Conservation (phyloP, 352 stramenopile genomes). For the Proteromonas lacertae region DNA sequence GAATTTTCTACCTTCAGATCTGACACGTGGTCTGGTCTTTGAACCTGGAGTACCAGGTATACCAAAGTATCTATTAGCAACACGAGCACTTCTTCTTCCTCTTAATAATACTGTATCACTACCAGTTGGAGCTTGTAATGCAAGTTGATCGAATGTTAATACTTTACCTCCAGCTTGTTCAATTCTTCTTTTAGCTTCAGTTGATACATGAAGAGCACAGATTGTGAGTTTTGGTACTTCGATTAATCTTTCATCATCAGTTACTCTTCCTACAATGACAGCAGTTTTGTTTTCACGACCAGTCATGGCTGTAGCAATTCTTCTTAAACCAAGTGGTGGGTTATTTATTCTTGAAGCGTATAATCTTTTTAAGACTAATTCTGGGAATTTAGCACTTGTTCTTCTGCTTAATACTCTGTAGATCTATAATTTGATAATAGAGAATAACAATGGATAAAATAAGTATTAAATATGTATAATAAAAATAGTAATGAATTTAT, state of each 20-base stretch:
- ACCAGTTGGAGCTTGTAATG: conserved; percentile 75
- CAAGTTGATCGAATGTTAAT: conserved; percentile 97
- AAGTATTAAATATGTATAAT: neutral
- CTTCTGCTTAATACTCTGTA: conserved; percentile 79
- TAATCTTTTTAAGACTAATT: conserved; percentile 83
- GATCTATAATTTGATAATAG: conserved; percentile 17
- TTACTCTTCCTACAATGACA: conserved; percentile 89
- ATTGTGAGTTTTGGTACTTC: conserved; percentile 76
- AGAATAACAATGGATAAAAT: neutral
- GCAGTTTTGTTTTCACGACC: conserved; percentile 90
- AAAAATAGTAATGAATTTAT: neutral
- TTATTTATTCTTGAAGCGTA: conserved; percentile 97
- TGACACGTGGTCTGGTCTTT: conserved; percentile 86
- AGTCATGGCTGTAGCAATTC: conserved; percentile 86
- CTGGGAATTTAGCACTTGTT: conserved; percentile 93
- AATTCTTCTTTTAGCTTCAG: conserved; percentile 80
- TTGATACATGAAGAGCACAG: conserved; percentile 85
- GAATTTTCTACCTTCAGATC: conserved; percentile 95
- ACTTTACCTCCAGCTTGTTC: conserved; percentile 83
- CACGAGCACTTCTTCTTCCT: conserved; percentile 73
- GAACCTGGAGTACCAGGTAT: too few species aligned
- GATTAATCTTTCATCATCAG: conserved; percentile 85
- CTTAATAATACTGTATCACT: conserved; percentile 89
- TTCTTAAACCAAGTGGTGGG: conserved; percentile 70
- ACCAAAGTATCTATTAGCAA: conserved; percentile 91